Percentiles rank a stretch among this genome's conserved stretches.
These are phyloP conservation scores for Globomyces sp. DNA, from an alignment of 371 early-diverging fungal species.

Conservation along the genomic window DNA sequence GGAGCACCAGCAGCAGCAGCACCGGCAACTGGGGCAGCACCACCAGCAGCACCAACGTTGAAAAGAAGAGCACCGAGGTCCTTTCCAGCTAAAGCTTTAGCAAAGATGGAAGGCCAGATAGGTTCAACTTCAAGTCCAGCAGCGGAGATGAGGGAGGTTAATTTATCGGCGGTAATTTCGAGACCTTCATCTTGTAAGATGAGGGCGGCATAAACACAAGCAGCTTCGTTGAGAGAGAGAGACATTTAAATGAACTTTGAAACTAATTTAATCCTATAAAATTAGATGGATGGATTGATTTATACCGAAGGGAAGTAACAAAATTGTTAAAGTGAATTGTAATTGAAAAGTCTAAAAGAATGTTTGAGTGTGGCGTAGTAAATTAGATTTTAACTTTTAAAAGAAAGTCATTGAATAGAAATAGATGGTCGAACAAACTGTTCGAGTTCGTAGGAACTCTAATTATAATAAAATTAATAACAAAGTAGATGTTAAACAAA, in stretches of 20 bases:
- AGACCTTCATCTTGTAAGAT: constrained; percentile 96
- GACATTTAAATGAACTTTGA: neutral
- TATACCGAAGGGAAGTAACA: no score
- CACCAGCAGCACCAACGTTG: constrained; percentile 66
- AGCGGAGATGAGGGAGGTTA: constrained; percentile 85
- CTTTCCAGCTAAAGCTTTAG: constrained; percentile 97
- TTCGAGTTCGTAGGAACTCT: no score
- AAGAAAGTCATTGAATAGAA: no score
- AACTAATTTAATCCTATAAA: no score
- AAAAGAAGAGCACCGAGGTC: constrained; percentile 86
- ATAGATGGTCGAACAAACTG: no score
- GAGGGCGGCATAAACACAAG: constrained; percentile 95
- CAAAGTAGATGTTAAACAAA: no score
- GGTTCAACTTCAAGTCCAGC: constrained; percentile 92
- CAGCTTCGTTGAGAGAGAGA: constrained; percentile 68
- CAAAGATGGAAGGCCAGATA: constrained; percentile 94
- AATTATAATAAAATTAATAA: no score
- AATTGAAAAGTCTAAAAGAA: no score
- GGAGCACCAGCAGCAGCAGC: constrained; percentile 60
- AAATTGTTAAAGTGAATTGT: no score
- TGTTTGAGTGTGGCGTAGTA: no score
- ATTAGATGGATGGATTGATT: no score
- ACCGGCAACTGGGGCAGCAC: constrained; percentile 26
- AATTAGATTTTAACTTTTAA: no score
- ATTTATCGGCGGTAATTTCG: constrained; percentile 96